A percentile compares a stretch with the other conserved stretches of the same genome.
phyloP scores from a whole-genome alignment of 1,284 basidiomycete genomes.

The Pseudozyma sp. region DNA sequence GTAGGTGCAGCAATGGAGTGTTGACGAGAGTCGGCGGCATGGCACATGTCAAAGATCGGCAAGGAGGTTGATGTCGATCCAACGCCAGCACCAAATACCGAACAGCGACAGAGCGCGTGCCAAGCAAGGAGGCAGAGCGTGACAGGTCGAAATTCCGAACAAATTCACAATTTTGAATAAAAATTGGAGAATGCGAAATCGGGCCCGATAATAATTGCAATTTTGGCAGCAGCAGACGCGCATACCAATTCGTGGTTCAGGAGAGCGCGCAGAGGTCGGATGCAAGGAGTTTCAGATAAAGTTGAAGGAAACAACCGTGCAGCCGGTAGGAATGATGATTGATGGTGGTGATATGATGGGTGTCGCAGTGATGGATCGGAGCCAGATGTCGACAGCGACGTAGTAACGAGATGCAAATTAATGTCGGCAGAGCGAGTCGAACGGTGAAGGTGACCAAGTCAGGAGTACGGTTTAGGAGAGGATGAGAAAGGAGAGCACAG shows the following conservation, averaged over 20 bases:
- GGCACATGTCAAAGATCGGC: conserved; percentile 29
- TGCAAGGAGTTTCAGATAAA: conserved; percentile 24
- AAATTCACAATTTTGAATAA: background rate
- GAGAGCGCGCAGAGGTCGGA: conserved; percentile 20
- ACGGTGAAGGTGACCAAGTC: background rate
- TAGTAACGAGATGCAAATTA: background rate
- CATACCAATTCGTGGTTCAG: conserved; percentile 7
- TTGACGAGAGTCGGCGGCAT: conserved; percentile 4
- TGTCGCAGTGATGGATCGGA: background rate
- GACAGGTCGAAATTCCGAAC: conserved; percentile 12
- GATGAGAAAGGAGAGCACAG: background rate
- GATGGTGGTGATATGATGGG: background rate
- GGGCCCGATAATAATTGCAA: conserved; percentile 16
- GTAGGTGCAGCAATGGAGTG: no score
- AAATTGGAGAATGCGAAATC: conserved; percentile 5
- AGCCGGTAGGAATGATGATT: conserved; percentile 23
- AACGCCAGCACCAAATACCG: background rate
- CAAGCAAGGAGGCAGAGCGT: conserved; percentile 32
- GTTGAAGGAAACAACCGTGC: conserved; percentile 7
- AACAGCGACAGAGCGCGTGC: conserved; percentile 24
- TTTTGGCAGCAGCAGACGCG: conserved; percentile 10
- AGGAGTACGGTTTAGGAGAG: background rate
- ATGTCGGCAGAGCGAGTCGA: background rate
- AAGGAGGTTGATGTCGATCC: conserved; percentile 12
- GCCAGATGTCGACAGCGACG: background rate